Base-by-base conservation (phyloP, 352 stramenopile genomes). In the Pythium myriotylum region DNA sequence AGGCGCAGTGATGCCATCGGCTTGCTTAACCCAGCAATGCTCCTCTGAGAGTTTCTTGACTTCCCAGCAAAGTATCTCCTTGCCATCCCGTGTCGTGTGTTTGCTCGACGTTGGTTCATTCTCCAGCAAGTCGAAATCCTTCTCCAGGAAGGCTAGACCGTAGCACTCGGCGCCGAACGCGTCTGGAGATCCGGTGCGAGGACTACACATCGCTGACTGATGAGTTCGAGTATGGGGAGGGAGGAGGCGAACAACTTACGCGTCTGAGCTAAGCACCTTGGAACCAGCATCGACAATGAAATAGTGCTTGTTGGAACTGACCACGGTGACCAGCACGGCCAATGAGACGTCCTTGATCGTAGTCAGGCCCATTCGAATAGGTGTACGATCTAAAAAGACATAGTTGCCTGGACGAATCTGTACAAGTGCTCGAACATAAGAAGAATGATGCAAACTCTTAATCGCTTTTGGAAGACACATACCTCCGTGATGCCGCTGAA, bases 241-340 rank as follows among this genome's bases (percentile, higher is more conserved):
- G 10, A 42, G 51, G 14, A 23, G 63, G 41, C 10, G 12, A 20
- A 32, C 37, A 45, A 57, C 74, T 40, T 79, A 87, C 77, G 52
- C 59, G 59, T 90, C 83, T 0, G 79, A 81, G 54, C 77, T 90
- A 0, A 92, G 64, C 22, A 92, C 78, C 39, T 90, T 92, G 32
- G 79, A 89, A 23, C 83, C 83, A 3, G 77, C 67, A 56, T 90
- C 83, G 23, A 92, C 65, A 53, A 92, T 89, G 60, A 92, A 89
- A 56, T 89, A 79, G 76, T 82, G 71, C 55, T 80, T 77, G 65
- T 87, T 90, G 20, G 79, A 70, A 59, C 81, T 92, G 48, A 92
- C 81, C 24, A 92, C 81, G 5, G 81, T 92, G 2, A 70, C 68
- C 2, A 89, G 48, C 51, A 92, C 69, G 4, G 67, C 70, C 19